Conservation (phyloP, 2,329 filamentous ascomycete genomes). For the Fusarium nanum region DNA sequence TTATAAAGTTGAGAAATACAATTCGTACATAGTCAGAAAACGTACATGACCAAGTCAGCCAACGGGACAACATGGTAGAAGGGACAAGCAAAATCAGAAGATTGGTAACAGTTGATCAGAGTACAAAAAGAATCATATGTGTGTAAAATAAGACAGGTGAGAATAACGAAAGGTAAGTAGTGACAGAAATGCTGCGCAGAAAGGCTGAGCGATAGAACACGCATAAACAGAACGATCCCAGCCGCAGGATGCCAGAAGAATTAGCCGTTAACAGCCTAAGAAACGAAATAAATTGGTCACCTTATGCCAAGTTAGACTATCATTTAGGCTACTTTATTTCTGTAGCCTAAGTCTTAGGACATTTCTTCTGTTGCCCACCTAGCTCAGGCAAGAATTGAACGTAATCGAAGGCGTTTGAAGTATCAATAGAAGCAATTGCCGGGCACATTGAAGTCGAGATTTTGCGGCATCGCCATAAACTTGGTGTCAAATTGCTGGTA, state of each 20-base stretch:
- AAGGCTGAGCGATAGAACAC: neutral
- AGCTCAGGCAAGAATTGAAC: too few species aligned
- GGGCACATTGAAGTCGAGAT: neutral
- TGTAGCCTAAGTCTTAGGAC: too few species aligned
- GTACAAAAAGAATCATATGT: neutral
- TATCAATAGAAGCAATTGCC: neutral
- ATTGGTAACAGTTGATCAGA: neutral
- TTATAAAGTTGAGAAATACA: neutral
- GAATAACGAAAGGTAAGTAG: neutral
- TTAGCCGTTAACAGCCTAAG: fast-evolving
- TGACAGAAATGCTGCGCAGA: neutral
- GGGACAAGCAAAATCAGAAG: neutral
- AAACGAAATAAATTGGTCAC: too few species aligned
- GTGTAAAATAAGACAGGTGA: neutral
- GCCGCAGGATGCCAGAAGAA: too few species aligned
- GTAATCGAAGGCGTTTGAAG: neutral
- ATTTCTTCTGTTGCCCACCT: too few species aligned
- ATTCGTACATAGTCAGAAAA: neutral
- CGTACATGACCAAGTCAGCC: neutral
- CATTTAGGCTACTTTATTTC: too few species aligned
- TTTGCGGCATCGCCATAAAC: neutral
- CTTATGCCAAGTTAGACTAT: too few species aligned
- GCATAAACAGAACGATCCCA: neutral
- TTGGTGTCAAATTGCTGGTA: conserved; percentile 27
- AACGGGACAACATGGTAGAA: neutral